Percentiles rank a stretch among this genome's conserved stretches.
Evolutionary conservation across 2,329 filamentous ascomycete genomes (phyloP).

Genomic region (Tolypocladium inflatum): DNA sequence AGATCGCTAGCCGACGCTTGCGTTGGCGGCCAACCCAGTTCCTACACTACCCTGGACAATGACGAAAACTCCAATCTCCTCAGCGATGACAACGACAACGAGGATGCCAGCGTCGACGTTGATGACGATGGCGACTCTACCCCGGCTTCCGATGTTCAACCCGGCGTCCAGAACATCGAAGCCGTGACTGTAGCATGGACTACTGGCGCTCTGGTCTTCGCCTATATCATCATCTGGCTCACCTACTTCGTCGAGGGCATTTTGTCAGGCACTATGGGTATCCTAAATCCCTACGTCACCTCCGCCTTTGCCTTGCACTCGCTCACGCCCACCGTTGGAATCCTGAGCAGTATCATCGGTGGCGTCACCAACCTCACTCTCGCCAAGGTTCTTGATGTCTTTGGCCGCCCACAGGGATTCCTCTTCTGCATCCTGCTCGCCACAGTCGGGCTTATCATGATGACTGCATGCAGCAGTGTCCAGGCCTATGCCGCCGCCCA

Average conservation of each 20-base stretch:
- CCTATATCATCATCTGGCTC: constrained; percentile 35
- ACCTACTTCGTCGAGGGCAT: constrained; percentile 38
- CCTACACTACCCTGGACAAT: too few species aligned
- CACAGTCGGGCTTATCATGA: constrained; percentile 45
- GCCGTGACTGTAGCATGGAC: constrained; percentile 29
- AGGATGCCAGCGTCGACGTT: background rate
- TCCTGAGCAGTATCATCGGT: constrained; percentile 41
- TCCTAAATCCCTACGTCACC: constrained; percentile 35
- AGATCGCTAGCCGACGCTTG: too few species aligned
- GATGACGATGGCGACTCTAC: constrained; percentile 6
- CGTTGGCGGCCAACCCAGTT: too few species aligned
- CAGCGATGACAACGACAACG: background rate
- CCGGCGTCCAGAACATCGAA: constrained; percentile 28
- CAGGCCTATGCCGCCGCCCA: constrained; percentile 44
- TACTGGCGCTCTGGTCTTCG: constrained; percentile 23
- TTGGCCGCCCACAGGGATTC: constrained; percentile 53
- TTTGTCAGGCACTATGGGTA: constrained; percentile 24
- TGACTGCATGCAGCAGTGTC: constrained; percentile 44
- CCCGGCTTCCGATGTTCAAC: constrained; percentile 13
- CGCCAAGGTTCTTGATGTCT: constrained; percentile 56
- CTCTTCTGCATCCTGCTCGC: constrained; percentile 39
- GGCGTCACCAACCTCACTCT: constrained; percentile 54
- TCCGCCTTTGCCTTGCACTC: constrained; percentile 40
- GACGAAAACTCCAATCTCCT: too few species aligned
- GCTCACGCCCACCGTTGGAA: constrained; percentile 38